Evolutionary conservation across 257 asterid genomes (phyloP).

Genomic region (Capsicum baccatum): DNA sequence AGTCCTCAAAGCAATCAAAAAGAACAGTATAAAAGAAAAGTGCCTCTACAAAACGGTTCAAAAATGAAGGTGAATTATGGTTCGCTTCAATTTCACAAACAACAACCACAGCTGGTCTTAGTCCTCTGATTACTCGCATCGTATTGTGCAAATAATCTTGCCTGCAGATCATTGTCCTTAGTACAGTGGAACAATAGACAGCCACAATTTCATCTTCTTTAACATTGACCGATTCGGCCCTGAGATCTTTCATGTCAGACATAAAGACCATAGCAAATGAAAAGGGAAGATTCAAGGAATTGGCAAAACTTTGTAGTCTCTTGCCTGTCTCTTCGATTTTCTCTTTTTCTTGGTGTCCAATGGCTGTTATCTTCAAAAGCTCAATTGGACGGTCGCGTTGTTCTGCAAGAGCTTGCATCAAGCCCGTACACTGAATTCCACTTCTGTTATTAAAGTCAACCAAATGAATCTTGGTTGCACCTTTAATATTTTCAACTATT

Average conservation of each 20-base stretch:
- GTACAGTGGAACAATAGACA: conserved; percentile 22
- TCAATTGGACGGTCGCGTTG: conserved; percentile 25
- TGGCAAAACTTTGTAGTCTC: conserved; percentile 30
- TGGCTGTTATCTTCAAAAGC: conserved; percentile 28
- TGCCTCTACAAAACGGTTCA: conserved; percentile 31
- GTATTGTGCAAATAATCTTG: conserved; percentile 27
- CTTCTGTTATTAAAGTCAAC: conserved; percentile 74
- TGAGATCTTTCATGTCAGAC: conserved; percentile 33
- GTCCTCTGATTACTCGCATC: conserved; percentile 21
- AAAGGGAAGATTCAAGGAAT: conserved; percentile 36
- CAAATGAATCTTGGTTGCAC: conserved; percentile 54
- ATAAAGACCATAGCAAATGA: conserved; percentile 28
- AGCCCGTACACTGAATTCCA: conserved; percentile 64
- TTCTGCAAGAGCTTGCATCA: conserved; percentile 68
- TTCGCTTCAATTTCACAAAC: conserved; percentile 35
- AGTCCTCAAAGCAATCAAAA: conserved; percentile 37
- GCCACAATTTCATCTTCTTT: conserved; percentile 33
- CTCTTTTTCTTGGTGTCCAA: conserved; percentile 28
- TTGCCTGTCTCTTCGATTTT: conserved; percentile 29
- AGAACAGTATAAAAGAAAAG: conserved; percentile 30
- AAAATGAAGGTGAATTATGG: conserved; percentile 38
- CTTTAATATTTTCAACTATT: conserved; percentile 48
- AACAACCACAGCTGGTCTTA: conserved; percentile 32
- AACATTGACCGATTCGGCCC: conserved; percentile 12
- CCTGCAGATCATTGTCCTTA: conserved; percentile 30